Percentiles rank a stretch among this genome's conserved stretches.
Conservation (phyloP, 768 basidiomycete species). For the Leccinum uliginosum region DNA sequence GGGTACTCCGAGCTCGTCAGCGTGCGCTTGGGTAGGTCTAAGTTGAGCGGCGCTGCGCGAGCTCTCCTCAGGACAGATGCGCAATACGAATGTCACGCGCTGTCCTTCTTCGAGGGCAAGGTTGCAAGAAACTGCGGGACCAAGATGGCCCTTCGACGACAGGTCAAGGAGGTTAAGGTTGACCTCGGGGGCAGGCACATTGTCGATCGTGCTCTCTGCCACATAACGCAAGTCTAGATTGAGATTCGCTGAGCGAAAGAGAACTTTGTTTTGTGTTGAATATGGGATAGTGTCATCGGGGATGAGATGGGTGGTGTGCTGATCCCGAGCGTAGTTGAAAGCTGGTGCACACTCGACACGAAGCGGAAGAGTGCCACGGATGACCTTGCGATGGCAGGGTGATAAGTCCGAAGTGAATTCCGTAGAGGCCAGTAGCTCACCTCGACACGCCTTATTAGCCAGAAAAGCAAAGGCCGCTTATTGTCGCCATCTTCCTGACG, state of each 20-base stretch:
- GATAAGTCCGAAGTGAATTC: neutral
- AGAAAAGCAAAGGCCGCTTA: slow-evolving; percentile 67
- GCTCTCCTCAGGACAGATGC: slow-evolving; percentile 54
- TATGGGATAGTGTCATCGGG: slow-evolving; percentile 42
- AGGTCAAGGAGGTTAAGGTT: slow-evolving; percentile 60
- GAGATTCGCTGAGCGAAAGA: slow-evolving; percentile 57
- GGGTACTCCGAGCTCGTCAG: slow-evolving; percentile 43
- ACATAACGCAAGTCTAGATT: slow-evolving; percentile 77
- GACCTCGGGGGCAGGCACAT: slow-evolving; percentile 48
- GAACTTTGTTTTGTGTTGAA: slow-evolving; percentile 48
- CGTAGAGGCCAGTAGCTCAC: slow-evolving; percentile 22
- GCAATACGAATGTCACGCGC: slow-evolving; percentile 81
- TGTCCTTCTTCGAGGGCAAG: slow-evolving; percentile 80
- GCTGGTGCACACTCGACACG: slow-evolving; percentile 91
- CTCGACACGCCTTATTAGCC: slow-evolving; percentile 83
- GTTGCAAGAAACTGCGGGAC: slow-evolving; percentile 54
- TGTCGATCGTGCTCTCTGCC: slow-evolving; percentile 50
- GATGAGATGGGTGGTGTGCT: slow-evolving; percentile 61
- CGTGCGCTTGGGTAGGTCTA: slow-evolving; percentile 35
- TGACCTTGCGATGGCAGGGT: slow-evolving; percentile 42
- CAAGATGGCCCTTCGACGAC: slow-evolving; percentile 68
- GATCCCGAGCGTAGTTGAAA: slow-evolving; percentile 86
- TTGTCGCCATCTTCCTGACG: slow-evolving; percentile 42
- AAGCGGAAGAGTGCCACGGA: slow-evolving; percentile 78
- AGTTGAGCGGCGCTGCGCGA: slow-evolving; percentile 2